Base-by-base conservation (phyloP, 371 early-diverging fungal species). In the Mortierella sp. region DNA sequence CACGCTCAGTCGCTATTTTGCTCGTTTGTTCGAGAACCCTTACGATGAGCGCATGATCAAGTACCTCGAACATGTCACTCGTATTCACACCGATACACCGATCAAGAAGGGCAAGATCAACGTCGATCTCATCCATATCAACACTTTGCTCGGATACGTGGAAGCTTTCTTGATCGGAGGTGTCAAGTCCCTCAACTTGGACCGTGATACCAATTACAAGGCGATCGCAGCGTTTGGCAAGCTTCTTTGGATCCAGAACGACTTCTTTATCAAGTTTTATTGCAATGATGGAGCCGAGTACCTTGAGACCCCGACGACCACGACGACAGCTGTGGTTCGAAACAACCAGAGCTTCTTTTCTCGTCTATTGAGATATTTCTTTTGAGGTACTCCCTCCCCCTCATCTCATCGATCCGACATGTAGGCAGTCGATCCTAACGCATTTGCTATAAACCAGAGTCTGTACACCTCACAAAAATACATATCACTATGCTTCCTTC, bases 191-290 rank as follows among this genome's bases (percentile, higher is more conserved):
- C 64, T 89, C 28, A 83, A 86, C 52, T 76, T 90, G 63, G 90
- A 89, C 41, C 80, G 84, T 3, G 87, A 87, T 12, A 82, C 82
- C 0, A 82, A 90, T 49, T 69, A 80, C 49, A 80, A 82, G 41
- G 89, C 89, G 26, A 81, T 93, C 19, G 73, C 83, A 7, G 95
- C 95, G 2, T 93, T 93, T 62, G 89, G 86, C 81, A 95, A 95
- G 83, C 81, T 95, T 39, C 82, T 95, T 24, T 95, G 95, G 95
- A 85, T 95, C 57, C 95, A 95, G 81, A 95, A 92, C 64, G 95
- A 95, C 68, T 84, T 90, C 54, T 95, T 94, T 80, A 88, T 90
- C 41, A 87, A 87, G 74, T 93, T 90, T 65, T 94, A 95, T 52
- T 85, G 87, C 65, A 81, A 80, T 24, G 90, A 90, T 19, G 84